Base-by-base conservation (phyloP, 2,329 filamentous ascomycete genomes). In the Aspergillus viridinutans region DNA sequence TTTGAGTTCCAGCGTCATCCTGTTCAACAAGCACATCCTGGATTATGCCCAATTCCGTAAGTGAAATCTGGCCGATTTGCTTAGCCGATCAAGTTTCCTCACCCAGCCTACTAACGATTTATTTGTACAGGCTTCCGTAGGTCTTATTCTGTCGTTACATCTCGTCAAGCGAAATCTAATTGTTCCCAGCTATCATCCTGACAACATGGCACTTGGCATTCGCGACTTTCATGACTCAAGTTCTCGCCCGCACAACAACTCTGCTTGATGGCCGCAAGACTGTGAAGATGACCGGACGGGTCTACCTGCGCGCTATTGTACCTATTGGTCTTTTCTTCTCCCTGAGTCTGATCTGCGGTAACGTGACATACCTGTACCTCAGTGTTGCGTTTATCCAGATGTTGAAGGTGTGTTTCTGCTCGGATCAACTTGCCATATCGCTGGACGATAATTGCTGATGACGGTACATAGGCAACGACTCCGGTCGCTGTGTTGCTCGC, bases 1-100 rank as follows among this genome's bases (percentile, higher is more conserved):
- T 58, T 83, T 97, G 74, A 96, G 90, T 71, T 96, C 92, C 47
- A 90, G 89, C 68, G 92, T 97, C 72, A 99, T 99, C 74, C 82
- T 99, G 61, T 97, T 97, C 88, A 97, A 99, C 87, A 99, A 99
- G 85, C 96, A 90, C 86, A 91, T 99, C 69, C 84, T 97, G 61
- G 87, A 93, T 69, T 92, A 88, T 42, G 83, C 88, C 61, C 83
- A 90, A 62, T 97, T 97, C 81, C 84, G 88, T 90, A 83, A 81
- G 87, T 70, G 21, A 21, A 28, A 14, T 47, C 53, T 49, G 25
- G 38, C 53, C 10, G 14, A 52, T 49, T 21, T 14, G 17, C 32
- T 35, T 20, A 2, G 25, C 14, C 23, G 25, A 23, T 25, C 21
- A 8, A 20, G 21, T 23, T 7, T 23, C 7, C 12, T 25, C 40